Evolutionary conservation across 2,329 filamentous ascomycete genomes (phyloP), one percentile per base, ranked within the genome.

Genomic region (Aspergillus calidoustus): DNA sequence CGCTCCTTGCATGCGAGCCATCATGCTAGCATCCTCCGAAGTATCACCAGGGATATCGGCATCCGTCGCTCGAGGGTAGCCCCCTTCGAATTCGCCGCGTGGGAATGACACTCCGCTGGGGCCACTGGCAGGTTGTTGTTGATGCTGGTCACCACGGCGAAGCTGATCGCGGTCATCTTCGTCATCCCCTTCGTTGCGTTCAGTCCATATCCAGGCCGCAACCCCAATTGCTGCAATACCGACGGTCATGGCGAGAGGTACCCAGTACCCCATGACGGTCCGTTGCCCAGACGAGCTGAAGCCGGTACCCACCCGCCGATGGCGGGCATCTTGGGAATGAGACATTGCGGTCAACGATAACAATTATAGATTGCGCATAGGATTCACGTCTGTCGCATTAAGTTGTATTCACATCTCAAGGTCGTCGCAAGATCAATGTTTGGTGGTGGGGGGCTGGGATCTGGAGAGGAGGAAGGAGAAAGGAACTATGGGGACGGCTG

Each of bases 201-300:
- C 93, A 76, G 91, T 96, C 93, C 93, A 97, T 63, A 93, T 87
- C 94, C 94, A 98, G 60, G 92, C 92, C 56, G 89, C 93, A 52
- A 96, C 80, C 38, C 93, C 93, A 59, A 91, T 89, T 23, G 93
- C 92, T 63, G 94, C 94, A 69, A 96, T 87, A 51, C 92, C 93
- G 61, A 96, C 88, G 54, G 93, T 97, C 66, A 97, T 79, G 67
- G 89, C 89, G 60, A 98, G 84, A 65, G 94, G 94, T 63, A 97
- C 87, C 92, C 93, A 97, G 80, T 96, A 94, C 72, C 89, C 80
- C 66, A 81, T 69, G 41, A 77, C 72, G 19, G 80, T 79, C 38
- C 78, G 75, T 58, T 72, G 69, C 23, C 79, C 76, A 9, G 76
- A 75, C 49, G 77, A 70, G 71, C 78, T 78, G 70, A 80, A 80